phyloP scores from a whole-genome alignment of 495 filamentous ascomycete species.

The Penicillium subrubescens region DNA sequence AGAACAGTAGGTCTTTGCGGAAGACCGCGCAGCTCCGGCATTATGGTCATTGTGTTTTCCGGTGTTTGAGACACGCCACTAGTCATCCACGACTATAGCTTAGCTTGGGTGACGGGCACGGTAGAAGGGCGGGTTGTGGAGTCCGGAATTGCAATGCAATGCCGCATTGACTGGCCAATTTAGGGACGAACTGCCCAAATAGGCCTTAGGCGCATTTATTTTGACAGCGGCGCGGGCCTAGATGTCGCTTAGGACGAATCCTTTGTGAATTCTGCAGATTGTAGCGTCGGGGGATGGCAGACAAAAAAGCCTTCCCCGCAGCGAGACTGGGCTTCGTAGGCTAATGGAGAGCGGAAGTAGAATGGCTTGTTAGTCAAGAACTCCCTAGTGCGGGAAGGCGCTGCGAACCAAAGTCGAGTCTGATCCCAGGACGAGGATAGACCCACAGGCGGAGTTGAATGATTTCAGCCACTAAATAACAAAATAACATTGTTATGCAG shows the following conservation, averaged over 20 bases:
- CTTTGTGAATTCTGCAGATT: not conserved
- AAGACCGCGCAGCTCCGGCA: not conserved
- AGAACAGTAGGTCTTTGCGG: not conserved
- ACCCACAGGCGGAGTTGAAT: not conserved
- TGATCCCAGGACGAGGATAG: not conserved
- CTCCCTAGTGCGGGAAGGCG: not conserved
- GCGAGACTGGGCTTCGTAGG: not conserved
- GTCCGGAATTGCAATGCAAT: not conserved
- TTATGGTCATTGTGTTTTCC: not conserved
- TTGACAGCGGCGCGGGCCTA: constrained; percentile 12
- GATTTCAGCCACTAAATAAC: not conserved
- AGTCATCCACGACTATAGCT: not conserved
- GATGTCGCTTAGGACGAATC: not conserved
- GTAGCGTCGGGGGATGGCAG: not conserved
- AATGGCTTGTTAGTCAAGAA: not conserved
- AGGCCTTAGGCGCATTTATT: constrained; percentile 1
- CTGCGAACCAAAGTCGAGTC: not conserved
- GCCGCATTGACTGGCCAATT: constrained; percentile 10
- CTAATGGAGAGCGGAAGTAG: not conserved
- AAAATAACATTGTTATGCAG: too few relatives aligned
- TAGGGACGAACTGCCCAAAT: not conserved
- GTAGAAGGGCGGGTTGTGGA: constrained; percentile 20
- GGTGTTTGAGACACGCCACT: constrained; percentile 4
- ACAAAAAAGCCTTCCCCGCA: not conserved
- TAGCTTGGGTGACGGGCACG: not conserved